phyloP scores from a whole-genome alignment of 2,329 filamentous ascomycete species.

The Ceratocystis harringtonii region DNA sequence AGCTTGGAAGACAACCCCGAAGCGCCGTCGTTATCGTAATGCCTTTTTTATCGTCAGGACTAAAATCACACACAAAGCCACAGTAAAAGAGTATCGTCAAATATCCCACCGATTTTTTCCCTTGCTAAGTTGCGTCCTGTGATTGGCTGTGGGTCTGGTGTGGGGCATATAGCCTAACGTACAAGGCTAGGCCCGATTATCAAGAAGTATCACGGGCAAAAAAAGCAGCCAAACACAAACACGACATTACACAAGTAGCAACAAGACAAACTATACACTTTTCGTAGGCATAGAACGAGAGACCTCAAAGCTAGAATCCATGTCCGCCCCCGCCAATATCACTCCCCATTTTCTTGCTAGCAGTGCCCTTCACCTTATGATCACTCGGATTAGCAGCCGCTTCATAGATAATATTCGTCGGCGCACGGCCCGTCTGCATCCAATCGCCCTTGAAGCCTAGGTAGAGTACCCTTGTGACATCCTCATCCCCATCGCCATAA shows the following conservation, averaged over 20 bases:
- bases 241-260: background rate
- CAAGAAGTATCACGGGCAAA: background rate
- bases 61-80: background rate
- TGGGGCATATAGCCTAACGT: slow-evolving; percentile 7
- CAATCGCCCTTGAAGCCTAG: slow-evolving; percentile 90
- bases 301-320: background rate
- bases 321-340: slow-evolving; percentile 33
- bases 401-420: slow-evolving; percentile 80
- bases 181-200: background rate
- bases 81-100: background rate
- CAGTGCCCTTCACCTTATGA: slow-evolving; percentile 52
- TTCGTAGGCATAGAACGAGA: background rate
- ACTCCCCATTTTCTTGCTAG: slow-evolving; percentile 39
- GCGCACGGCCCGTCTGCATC: slow-evolving; percentile 59
- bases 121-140: background rate
- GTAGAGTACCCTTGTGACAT: slow-evolving; percentile 65
- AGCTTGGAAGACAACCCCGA: background rate
- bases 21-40: background rate
- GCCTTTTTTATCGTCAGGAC: background rate
- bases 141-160: slow-evolving; percentile 8
- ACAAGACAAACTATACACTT: background rate
- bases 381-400: slow-evolving; percentile 82
- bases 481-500: slow-evolving; percentile 65
- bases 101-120: background rate
- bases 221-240: background rate